These are phyloP conservation scores for Papiliotrema terrestris DNA, from an alignment of 1,284 basidiomycete genomes.

Conservation along the genomic window DNA sequence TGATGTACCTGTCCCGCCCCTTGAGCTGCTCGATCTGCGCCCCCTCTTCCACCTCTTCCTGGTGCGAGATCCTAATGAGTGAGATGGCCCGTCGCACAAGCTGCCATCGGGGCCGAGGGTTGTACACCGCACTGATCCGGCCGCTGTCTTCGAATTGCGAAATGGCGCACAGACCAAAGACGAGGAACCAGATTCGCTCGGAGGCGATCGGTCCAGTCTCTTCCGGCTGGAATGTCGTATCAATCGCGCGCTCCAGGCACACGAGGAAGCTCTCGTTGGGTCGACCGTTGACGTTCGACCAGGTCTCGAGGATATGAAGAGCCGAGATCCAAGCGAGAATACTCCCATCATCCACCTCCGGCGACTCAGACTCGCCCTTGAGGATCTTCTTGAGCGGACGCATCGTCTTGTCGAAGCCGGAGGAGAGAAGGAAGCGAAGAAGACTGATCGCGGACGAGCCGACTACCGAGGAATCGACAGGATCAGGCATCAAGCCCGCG, in stretches of 20 bases:
- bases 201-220: slow-evolving; percentile 54
- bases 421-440: slow-evolving; percentile 56
- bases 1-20: slow-evolving; percentile 72
- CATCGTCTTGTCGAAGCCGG: slow-evolving; percentile 58
- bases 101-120: slow-evolving; percentile 65
- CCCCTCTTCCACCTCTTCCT: slow-evolving; percentile 54
- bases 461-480: background rate
- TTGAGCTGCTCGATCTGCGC: slow-evolving; percentile 53
- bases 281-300: background rate
- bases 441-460: slow-evolving; percentile 34
- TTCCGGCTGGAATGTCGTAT: slow-evolving; percentile 31
- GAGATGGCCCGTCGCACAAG: slow-evolving; percentile 60
- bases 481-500: too few species aligned
- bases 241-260: slow-evolving; percentile 43
- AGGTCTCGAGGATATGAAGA: slow-evolving; percentile 53
- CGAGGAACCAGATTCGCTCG: slow-evolving; percentile 68
- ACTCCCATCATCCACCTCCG: slow-evolving; percentile 51
- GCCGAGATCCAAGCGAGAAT: slow-evolving; percentile 74
- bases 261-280: slow-evolving; percentile 46
- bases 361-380: slow-evolving; percentile 40
- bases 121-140: slow-evolving; percentile 34
- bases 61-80: slow-evolving; percentile 58
- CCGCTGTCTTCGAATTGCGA: slow-evolving; percentile 76
- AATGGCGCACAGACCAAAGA: slow-evolving; percentile 68
- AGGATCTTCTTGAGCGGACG: slow-evolving; percentile 44